Evolutionary conservation across 108 stramenopile genomes (phyloP).

Genomic region (Mediolabrus comicus): DNA sequence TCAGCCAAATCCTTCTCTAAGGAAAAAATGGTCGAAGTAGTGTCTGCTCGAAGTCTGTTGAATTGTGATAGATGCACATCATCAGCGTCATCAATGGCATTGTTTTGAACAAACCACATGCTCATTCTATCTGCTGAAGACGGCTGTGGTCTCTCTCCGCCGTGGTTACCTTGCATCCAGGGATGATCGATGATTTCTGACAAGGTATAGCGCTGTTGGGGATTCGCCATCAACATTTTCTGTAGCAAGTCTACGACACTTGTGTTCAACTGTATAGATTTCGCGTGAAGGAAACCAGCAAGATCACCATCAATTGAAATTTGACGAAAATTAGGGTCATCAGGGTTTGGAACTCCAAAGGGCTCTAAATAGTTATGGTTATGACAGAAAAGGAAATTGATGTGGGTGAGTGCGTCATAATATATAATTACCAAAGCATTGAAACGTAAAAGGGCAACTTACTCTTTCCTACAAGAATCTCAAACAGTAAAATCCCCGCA

Average conservation of each 20-base stretch:
- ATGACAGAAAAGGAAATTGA: neutral
- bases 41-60: neutral
- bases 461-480: conserved; percentile 74
- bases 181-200: conserved; percentile 75
- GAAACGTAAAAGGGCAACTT: neutral
- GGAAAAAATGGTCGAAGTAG: neutral
- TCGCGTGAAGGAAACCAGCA: conserved; percentile 31
- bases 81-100: conserved; percentile 16
- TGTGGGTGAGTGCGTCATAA: neutral
- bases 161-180: conserved; percentile 49
- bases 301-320: conserved; percentile 57
- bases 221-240: conserved; percentile 72
- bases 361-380: conserved; percentile 47
- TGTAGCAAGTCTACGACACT: conserved; percentile 74
- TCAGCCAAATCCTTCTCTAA: neutral
- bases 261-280: conserved; percentile 50
- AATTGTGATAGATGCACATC: conserved; percentile 7
- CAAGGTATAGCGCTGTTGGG: conserved; percentile 64
- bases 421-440: no score
- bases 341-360: conserved; percentile 58
- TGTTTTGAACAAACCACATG: conserved; percentile 19
- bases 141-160: neutral
- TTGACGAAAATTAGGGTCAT: conserved; percentile 58
- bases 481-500: conserved; percentile 84
- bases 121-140: conserved; percentile 5